Evolutionary conservation across 1,139 yeast species (phyloP), one percentile per base, ranked within the genome.

Genomic region (Kurtzmaniella quercitrusa): DNA sequence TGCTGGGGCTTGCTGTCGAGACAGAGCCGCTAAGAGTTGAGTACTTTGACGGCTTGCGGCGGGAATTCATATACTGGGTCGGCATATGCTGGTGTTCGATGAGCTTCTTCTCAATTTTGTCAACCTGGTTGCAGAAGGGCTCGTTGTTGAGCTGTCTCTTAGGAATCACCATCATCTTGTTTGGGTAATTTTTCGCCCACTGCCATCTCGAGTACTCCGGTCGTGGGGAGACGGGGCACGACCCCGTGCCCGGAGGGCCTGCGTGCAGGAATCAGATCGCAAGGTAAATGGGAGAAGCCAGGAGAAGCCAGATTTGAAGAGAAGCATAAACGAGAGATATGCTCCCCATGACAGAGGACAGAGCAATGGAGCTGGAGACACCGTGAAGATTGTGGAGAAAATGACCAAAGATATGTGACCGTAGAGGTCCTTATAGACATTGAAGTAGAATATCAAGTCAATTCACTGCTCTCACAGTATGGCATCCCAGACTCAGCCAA

Each of bases 81-180:
- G 72, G 70, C 48, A 65, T 71, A 49, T 60, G 56, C 47, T 62
- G 66, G 18, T 55, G 53, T 45, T 68, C 73, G 40, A 64, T 54
- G 46, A 59, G 51, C 19, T 60, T 55, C 47, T 58, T 63, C 40
- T 64, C 68, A 40, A 69, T 62, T 37, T 55, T 39, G 34, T 67
- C 73, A 42, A 60, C 44, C 50, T 69, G 75, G 46, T 54, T 52
- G 21, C 56, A 60, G 54, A 69, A 69, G 41, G 72, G 60, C 51
- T 63, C 70, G 38, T 55, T 46, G 12, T 50, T 48, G 25, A 68
- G 51, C 29, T 48, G 45, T 39, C 74, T 58, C 42, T 56, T 58
- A 19, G 69, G 66, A 7, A 36, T 10, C 15, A 8, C 24, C 25
- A 36, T 19, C 38, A 34, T 43, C 18, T 14, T 31, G 36, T 16